Evolutionary conservation across 805 yeast genomes (phyloP).

Genomic region (Yarrowia keelungensis): DNA sequence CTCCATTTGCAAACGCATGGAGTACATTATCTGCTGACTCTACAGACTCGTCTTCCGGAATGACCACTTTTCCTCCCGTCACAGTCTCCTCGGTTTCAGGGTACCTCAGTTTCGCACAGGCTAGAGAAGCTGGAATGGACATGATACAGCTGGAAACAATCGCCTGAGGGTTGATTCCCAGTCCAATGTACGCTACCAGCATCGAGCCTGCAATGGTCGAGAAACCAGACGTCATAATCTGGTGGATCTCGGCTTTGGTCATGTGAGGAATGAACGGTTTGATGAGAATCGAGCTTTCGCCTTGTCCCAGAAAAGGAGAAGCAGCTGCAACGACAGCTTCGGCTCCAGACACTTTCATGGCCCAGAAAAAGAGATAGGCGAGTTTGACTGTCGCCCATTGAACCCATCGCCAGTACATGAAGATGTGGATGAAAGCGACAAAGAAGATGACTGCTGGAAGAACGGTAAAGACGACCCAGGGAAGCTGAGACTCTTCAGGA

Average conservation of each 20-base stretch:
- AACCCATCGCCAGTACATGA: conserved; percentile 63
- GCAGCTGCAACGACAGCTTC: conserved; percentile 72
- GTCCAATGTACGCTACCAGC: conserved; percentile 65
- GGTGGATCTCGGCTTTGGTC: conserved; percentile 67
- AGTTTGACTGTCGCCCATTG: conserved; percentile 67
- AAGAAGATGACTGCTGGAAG: conserved; percentile 68
- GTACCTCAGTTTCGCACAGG: conserved; percentile 64
- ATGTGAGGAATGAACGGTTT: conserved; percentile 65
- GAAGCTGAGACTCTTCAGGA: conserved; percentile 52
- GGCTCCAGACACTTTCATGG: conserved; percentile 65
- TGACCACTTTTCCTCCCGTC: conserved; percentile 57
- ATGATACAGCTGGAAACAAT: conserved; percentile 70
- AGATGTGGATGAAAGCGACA: conserved; percentile 66
- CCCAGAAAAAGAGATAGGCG: conserved; percentile 65
- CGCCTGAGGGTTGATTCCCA: conserved; percentile 68
- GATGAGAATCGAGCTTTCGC: conserved; percentile 67
- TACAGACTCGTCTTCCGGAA: conserved; percentile 55
- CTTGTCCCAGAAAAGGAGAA: conserved; percentile 70
- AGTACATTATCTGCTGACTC: conserved; percentile 58
- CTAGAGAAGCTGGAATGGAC: conserved; percentile 71
- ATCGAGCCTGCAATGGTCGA: conserved; percentile 73
- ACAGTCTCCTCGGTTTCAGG: conserved; percentile 66
- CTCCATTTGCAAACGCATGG: conserved; percentile 67
- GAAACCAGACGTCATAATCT: conserved; percentile 67
- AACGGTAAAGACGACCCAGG: conserved; percentile 63